Evolutionary conservation across 345 rosid genomes (phyloP).

Genomic region (Noccaea caerulescens): DNA sequence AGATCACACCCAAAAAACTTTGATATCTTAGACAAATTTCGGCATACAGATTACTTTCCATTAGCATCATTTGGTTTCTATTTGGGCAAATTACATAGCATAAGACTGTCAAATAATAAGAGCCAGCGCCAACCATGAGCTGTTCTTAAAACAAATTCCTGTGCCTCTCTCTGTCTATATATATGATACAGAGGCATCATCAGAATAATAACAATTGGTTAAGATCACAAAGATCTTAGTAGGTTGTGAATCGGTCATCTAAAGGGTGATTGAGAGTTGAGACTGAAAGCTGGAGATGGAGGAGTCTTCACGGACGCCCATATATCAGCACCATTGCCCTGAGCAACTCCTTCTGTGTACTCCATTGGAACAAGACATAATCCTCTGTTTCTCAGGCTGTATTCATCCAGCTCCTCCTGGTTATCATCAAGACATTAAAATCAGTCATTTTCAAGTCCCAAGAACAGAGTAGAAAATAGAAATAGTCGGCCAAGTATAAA

Average conservation of each 20-base stretch:
- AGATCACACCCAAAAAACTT: not conserved
- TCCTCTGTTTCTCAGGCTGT: constrained; percentile 74
- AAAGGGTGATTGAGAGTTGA: constrained; percentile 44
- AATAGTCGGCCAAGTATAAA: constrained; percentile 1
- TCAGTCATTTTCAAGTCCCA: constrained; percentile 24
- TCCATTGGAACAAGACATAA: constrained; percentile 86
- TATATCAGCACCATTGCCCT: constrained; percentile 93
- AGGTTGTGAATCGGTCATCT: constrained; percentile 35
- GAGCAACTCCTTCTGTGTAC: constrained; percentile 70
- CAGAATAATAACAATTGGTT: constrained; percentile 12
- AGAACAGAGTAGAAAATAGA: not conserved
- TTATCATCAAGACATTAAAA: not conserved
- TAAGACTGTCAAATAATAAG: constrained; percentile 28
- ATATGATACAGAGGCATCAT: constrained; percentile 33
- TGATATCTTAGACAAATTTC: not conserved
- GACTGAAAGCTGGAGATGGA: constrained; percentile 57
- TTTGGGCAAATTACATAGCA: constrained; percentile 24
- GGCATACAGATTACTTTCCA: constrained; percentile 6
- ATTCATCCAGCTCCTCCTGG: constrained; percentile 57
- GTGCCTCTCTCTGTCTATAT: constrained; percentile 22
- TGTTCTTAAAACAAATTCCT: constrained; percentile 21
- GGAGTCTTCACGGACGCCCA: constrained; percentile 94
- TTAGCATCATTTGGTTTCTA: constrained; percentile 19
- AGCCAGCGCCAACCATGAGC: constrained; percentile 26
- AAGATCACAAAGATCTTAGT: constrained; percentile 24